Conservation (phyloP, 2,329 filamentous ascomycete genomes). For the Colletotrichum sp. region DNA sequence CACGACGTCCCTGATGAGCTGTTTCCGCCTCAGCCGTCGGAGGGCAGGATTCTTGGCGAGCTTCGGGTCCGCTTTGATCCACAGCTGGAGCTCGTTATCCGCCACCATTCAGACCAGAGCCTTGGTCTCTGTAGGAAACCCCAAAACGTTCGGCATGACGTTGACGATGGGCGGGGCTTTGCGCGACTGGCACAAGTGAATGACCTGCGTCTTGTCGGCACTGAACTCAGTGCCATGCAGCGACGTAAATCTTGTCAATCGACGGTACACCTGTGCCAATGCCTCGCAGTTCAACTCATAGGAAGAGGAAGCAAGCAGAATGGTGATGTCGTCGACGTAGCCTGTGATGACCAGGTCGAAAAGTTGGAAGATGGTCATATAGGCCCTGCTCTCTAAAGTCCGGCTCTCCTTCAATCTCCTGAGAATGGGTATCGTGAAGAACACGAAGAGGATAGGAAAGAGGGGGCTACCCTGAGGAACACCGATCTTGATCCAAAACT, state of each 20-base stretch:
- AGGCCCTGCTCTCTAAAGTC: background rate
- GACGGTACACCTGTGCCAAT: background rate
- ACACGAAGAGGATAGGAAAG: background rate
- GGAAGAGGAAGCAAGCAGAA: background rate
- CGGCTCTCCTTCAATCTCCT: background rate
- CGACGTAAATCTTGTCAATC: background rate
- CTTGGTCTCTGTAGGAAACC: background rate
- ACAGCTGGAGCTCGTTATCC: no score
- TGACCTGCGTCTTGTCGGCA: background rate
- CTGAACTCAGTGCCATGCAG: background rate
- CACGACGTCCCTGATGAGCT: no score
- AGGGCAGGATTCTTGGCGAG: no score
- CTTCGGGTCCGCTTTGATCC: no score
- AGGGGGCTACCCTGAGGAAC: background rate
- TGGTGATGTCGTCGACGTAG: background rate
- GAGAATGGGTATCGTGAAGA: background rate
- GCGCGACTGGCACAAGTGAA: background rate
- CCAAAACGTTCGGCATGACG: background rate
- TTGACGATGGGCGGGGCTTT: background rate
- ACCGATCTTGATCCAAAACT: background rate
- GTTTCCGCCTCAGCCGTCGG: no score
- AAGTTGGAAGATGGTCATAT: background rate
- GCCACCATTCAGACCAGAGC: no score
- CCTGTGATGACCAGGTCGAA: background rate
- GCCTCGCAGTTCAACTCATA: background rate